Evolutionary conservation across 2,329 filamentous ascomycete genomes (phyloP), one percentile per base, ranked within the genome.

Genomic region (Hymenoscyphus albidus): DNA sequence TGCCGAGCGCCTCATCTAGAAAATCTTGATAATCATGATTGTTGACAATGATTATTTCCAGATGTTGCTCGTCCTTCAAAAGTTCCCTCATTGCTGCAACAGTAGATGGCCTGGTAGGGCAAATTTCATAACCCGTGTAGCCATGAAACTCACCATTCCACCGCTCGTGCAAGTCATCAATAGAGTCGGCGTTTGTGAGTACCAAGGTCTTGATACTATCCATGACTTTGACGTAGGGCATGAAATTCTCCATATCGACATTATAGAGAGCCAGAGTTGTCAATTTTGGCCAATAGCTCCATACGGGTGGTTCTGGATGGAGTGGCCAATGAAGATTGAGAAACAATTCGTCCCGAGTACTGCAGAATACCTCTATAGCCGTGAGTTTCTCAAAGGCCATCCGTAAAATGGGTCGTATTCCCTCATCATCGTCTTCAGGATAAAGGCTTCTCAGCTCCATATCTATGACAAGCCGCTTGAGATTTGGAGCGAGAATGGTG

Each of bases 391-490:
- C 70, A 63, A 84, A 82, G 0, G 80, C 81, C n/a, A 79, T 75
- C 12, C 77, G 77, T 7, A 84, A 76, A 4, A 77, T 78, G 35
- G 71, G 74, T 18, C 55, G 58, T 1, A 64, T 48, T 77, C 74
- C 56, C 72, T 51, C 78, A 70, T 64, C 76, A 63, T 83, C 80
- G 38, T 81, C 76, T 31, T 77, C 74, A 1, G 76, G 77, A 35
- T 78, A 76, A 16, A 82, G 72, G 61, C 74, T 80, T 27, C 77
- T 74, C 57, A 83, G 78, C 6, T 81, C 81, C 68, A 83, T 81
- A 64, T 81, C 76, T 54, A 84, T 76, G 58, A 83, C 75, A 6
- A 84, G 76, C 22, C 79, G 78, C 55, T 72, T 76, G 56, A 85
- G 75, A 6, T 78, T 77, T 22, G 71, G 68, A 59, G 74, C 74